These are phyloP conservation scores for Xylariaceae sp. DNA, from an alignment of 2,329 filamentous ascomycete genomes.

Conservation along the genomic window DNA sequence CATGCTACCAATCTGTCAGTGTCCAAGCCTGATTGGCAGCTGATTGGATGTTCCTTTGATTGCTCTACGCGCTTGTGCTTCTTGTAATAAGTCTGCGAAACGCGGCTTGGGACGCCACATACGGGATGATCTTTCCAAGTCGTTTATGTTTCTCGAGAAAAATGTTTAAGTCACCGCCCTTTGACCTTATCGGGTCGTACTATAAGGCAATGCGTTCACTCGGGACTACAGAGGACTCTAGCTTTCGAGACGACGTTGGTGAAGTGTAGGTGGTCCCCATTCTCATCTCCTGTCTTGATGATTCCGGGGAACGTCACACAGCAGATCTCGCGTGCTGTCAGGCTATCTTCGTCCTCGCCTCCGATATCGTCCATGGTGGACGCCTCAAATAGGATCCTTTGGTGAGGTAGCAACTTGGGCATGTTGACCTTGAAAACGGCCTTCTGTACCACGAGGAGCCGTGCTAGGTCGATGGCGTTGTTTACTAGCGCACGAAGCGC, in stretches of 20 bases:
- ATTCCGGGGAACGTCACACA: slow-evolving; percentile 68
- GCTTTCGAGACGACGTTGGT: slow-evolving; percentile 67
- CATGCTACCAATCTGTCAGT: neutral
- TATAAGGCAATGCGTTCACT: slow-evolving; percentile 37
- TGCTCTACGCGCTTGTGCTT: slow-evolving; percentile 10
- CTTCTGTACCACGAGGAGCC: slow-evolving; percentile 60
- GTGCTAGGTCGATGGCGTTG: slow-evolving; percentile 58
- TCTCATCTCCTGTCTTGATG: slow-evolving; percentile 67
- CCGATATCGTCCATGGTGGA: slow-evolving; percentile 68
- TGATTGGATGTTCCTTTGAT: neutral
- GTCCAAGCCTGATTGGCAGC: neutral
- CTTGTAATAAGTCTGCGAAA: slow-evolving; percentile 16
- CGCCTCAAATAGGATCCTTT: slow-evolving; percentile 58
- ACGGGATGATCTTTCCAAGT: slow-evolving; percentile 1
- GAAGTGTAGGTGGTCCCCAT: slow-evolving; percentile 61
- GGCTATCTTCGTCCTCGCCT: slow-evolving; percentile 60
- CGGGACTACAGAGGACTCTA: slow-evolving; percentile 62
- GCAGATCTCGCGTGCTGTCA: slow-evolving; percentile 55
- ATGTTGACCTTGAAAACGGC: slow-evolving; percentile 60
- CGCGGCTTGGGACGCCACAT: slow-evolving; percentile 17
- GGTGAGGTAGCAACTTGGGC: slow-evolving; percentile 56
- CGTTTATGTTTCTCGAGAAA: slow-evolving; percentile 16
- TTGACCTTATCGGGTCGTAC: slow-evolving; percentile 9
- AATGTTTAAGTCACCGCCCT: slow-evolving; percentile 28
- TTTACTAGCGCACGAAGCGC: slow-evolving; percentile 56